Evolutionary conservation across 1,284 basidiomycete genomes (phyloP).

Genomic region (Leccinum pachyderme): DNA sequence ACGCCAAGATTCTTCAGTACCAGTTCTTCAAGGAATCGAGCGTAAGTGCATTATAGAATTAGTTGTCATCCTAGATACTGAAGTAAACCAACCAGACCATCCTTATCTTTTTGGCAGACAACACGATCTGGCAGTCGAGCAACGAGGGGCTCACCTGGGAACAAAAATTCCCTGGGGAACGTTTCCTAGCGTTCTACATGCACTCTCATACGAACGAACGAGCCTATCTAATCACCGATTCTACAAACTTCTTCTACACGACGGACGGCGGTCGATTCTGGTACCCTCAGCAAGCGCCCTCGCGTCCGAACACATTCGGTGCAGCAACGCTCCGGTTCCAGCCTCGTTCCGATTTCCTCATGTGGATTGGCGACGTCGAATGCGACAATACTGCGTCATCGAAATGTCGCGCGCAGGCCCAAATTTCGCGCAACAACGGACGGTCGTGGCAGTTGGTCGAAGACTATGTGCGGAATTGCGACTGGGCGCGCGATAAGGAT

Average conservation of each 20-base stretch:
- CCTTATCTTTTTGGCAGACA: constrained; percentile 77
- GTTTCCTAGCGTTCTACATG: constrained; percentile 83
- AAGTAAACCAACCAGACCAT: constrained; percentile 57
- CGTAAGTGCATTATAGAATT: constrained; percentile 37
- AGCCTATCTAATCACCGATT: constrained; percentile 85
- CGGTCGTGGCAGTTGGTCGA: constrained; percentile 78
- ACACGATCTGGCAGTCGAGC: constrained; percentile 86
- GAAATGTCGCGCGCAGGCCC: constrained; percentile 71
- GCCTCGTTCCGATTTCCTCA: constrained; percentile 80
- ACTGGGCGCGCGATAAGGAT: constrained; percentile 84
- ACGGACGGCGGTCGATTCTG: constrained; percentile 80
- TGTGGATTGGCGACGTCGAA: constrained; percentile 82
- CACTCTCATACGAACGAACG: constrained; percentile 79
- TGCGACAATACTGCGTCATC: constrained; percentile 47
- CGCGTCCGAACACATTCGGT: constrained; percentile 77
- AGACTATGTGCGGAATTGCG: constrained; percentile 86
- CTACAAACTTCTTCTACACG: constrained; percentile 72
- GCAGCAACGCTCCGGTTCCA: constrained; percentile 86
- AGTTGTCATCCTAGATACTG: neutral
- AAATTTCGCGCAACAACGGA: constrained; percentile 78
- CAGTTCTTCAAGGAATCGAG: constrained; percentile 81
- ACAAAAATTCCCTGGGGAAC: constrained; percentile 56
- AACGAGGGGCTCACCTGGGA: constrained; percentile 95
- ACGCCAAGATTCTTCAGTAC: constrained; percentile 68
- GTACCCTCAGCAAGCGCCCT: constrained; percentile 60